Conservation (phyloP, 441 rosid genomes). For the Populus tomentosa region DNA sequence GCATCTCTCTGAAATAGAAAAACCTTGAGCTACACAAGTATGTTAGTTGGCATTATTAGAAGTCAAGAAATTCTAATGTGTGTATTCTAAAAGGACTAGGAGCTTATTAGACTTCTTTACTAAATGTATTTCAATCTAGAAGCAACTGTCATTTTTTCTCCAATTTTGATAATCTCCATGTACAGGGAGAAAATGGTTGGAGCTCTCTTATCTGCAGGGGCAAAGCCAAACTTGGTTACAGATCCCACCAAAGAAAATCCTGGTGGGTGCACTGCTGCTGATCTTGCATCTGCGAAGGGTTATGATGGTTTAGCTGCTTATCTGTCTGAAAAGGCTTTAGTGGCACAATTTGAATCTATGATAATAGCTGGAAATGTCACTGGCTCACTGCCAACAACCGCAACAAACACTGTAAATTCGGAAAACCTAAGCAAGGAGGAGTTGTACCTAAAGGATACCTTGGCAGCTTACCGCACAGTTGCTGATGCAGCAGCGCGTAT, state of each 20-base stretch:
- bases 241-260: constrained; percentile 76
- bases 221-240: constrained; percentile 84
- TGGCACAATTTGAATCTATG: constrained; percentile 84
- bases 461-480: constrained; percentile 82
- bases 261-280: constrained; percentile 80
- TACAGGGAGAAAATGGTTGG: constrained; percentile 98
- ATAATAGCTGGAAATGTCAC: constrained; percentile 77
- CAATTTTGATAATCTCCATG: constrained; percentile 13
- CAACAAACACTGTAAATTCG: constrained; percentile 30
- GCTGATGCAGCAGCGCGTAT: constrained; percentile 97
- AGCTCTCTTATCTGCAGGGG: constrained; percentile 84
- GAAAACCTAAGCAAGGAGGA: constrained; percentile 59
- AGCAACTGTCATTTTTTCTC: constrained; percentile 6
- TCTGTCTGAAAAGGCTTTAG: constrained; percentile 81
- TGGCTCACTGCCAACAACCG: constrained; percentile 55
- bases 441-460: constrained; percentile 63
- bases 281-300: constrained; percentile 75
- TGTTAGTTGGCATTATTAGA: neutral
- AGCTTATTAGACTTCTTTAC: neutral
- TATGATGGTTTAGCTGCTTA: constrained; percentile 85
- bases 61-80: neutral
- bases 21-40: neutral
- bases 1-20: neutral
- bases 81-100: neutral
- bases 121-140: too few species aligned